Evolutionary conservation across 805 yeast species (phyloP).

Genomic region (Saccharomyces eubayanus): DNA sequence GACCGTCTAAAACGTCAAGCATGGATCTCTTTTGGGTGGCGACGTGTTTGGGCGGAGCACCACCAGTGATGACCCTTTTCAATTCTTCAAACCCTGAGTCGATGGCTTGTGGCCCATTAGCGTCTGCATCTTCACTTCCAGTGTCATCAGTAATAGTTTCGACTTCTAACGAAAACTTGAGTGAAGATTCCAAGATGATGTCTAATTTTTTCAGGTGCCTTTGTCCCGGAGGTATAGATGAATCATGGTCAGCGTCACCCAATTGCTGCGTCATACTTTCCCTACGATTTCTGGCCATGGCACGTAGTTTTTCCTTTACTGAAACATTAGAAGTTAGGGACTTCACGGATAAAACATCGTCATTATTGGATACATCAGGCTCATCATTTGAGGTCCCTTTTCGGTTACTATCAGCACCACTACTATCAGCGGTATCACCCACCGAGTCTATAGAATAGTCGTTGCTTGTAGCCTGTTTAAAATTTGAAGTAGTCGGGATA

Average conservation of each 20-base stretch:
- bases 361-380: background rate
- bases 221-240: conserved; percentile 1
- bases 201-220: conserved; percentile 13
- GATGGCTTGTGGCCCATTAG: background rate
- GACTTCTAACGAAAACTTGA: conserved; percentile 17
- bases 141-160: conserved; percentile 16
- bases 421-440: background rate
- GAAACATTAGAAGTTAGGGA: conserved; percentile 1
- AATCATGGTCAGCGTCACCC: conserved; percentile 5
- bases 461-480: background rate
- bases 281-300: conserved; percentile 15
- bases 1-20: conserved; percentile 17
- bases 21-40: conserved; percentile 14
- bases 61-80: conserved; percentile 24
- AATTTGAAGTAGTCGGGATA: background rate
- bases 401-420: background rate
- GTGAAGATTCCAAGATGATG: conserved; percentile 15
- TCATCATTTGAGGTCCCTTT: background rate
- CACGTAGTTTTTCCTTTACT: conserved; percentile 10
- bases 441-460: background rate
- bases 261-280: conserved; percentile 10
- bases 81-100: conserved; percentile 15
- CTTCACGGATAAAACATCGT: conserved; percentile 2
- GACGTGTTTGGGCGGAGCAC: conserved; percentile 3
- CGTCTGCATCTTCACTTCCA: conserved; percentile 3